These are phyloP conservation scores for Fusarium chaquense DNA, from an alignment of 2,329 filamentous ascomycete species.

Conservation along the genomic window DNA sequence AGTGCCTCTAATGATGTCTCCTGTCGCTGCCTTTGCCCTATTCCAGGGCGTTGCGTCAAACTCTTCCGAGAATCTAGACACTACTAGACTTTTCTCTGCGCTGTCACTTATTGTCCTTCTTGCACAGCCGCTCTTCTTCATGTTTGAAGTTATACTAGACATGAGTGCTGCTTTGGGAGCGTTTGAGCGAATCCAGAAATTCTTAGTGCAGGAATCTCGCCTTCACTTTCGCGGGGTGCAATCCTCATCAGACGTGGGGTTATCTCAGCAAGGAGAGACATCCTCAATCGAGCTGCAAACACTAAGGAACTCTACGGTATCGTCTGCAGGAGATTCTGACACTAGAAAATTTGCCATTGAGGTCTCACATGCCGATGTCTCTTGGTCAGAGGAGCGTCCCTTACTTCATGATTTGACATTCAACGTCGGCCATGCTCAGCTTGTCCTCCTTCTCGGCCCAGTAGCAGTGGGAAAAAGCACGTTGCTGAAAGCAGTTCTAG, in stretches of 20 bases:
- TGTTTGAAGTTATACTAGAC: constrained; percentile 55
- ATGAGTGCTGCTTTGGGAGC: constrained; percentile 56
- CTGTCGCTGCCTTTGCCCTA: constrained; percentile 55
- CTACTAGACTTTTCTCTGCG: constrained; percentile 56
- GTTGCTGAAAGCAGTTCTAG: constrained; percentile 56
- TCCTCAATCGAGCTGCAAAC: constrained; percentile 9
- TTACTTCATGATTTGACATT: constrained; percentile 52
- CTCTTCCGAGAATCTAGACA: constrained; percentile 49
- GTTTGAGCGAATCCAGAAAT: constrained; percentile 56
- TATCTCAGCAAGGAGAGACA: neutral
- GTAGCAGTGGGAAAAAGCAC: constrained; percentile 61
- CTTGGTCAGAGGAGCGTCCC: constrained; percentile 51
- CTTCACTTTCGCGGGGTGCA: constrained; percentile 43
- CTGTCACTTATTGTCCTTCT: constrained; percentile 57
- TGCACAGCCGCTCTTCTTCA: constrained; percentile 53
- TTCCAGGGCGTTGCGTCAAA: constrained; percentile 49
- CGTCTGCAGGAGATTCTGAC: neutral
- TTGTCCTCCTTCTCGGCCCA: constrained; percentile 58
- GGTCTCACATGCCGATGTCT: constrained; percentile 49
- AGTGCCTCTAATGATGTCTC: constrained; percentile 52
- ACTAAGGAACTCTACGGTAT: neutral
- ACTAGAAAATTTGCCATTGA: neutral
- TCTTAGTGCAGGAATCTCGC: constrained; percentile 47
- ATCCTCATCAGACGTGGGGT: neutral
- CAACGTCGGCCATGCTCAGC: constrained; percentile 45